Evolutionary conservation across 208 protist genomes (phyloP).

Genomic region (Wallacemonas collosoma): DNA sequence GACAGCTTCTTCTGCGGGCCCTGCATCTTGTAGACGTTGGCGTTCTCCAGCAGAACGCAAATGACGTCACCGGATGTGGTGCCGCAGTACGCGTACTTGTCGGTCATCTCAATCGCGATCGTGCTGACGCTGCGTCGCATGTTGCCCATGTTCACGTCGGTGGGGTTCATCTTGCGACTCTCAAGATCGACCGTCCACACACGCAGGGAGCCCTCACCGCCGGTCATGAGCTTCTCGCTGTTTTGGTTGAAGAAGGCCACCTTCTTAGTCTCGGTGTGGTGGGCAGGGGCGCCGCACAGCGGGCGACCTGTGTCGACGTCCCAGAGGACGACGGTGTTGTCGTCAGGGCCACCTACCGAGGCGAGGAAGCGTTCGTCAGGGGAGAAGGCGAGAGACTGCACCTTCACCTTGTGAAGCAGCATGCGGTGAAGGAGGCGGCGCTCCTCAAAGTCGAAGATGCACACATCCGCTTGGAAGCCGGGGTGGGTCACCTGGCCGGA

Average conservation of each 20-base stretch:
- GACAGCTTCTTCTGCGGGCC: constrained; percentile 89
- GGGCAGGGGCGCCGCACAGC: constrained; percentile 85
- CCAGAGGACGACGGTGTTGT: constrained; percentile 96
- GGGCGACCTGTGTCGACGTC: constrained; percentile 91
- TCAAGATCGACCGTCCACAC: constrained; percentile 93
- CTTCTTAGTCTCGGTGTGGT: constrained; percentile 74
- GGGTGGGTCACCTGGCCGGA: constrained; percentile 95
- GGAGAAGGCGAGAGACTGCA: constrained; percentile 95
- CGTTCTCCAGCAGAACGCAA: constrained; percentile 79
- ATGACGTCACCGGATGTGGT: constrained; percentile 94
- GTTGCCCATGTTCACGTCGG: constrained; percentile 92
- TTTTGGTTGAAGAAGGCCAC: constrained; percentile 91
- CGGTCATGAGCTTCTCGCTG: constrained; percentile 88
- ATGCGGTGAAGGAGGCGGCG: constrained; percentile 90
- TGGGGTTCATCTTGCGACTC: constrained; percentile 87
- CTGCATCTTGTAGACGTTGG: constrained; percentile 90
- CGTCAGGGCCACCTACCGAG: constrained; percentile 94
- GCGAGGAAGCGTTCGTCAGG: constrained; percentile 90
- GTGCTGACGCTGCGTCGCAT: constrained; percentile 77
- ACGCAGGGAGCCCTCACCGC: constrained; percentile 81
- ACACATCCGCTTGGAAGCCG: constrained; percentile 95
- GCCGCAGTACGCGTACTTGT: constrained; percentile 92
- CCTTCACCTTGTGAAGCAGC: constrained; percentile 95
- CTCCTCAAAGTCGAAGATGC: constrained; percentile 91
- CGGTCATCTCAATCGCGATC: constrained; percentile 82